These are phyloP conservation scores for Falciphora oryzae DNA, from an alignment of 2,329 filamentous ascomycete species.

Conservation along the genomic window DNA sequence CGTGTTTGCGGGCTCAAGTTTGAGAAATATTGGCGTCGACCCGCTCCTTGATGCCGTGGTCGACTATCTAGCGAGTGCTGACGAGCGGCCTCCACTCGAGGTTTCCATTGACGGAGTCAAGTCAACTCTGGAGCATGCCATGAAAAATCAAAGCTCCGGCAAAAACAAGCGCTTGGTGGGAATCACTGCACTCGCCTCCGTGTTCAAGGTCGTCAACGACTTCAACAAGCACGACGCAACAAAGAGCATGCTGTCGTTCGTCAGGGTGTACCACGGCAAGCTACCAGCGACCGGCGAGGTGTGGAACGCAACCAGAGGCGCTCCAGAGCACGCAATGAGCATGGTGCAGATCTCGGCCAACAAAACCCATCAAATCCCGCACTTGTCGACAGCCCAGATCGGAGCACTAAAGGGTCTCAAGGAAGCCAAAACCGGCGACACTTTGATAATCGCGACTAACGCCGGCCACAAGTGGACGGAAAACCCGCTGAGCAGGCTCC, in stretches of 20 bases:
- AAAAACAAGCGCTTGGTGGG: conserved; percentile 16
- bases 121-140: conserved; percentile 35
- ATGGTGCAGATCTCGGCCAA: conserved; percentile 86
- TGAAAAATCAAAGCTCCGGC: conserved; percentile 20
- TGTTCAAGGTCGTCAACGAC: conserved; percentile 96
- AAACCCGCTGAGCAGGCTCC: conserved; percentile 64
- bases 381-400: conserved; percentile 81
- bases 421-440: conserved; percentile 88
- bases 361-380: conserved; percentile 76
- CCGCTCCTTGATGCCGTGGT: conserved; percentile 83
- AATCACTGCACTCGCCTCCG: conserved; percentile 50
- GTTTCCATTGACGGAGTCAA: conserved; percentile 41
- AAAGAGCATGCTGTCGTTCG: conserved; percentile 83
- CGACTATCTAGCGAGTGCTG: conserved; percentile 78
- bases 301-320: conserved; percentile 58
- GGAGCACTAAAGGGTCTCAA: conserved; percentile 90
- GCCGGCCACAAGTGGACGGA: conserved; percentile 55
- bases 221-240: conserved; percentile 40
- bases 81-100: conserved; percentile 20
- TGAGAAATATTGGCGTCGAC: conserved; percentile 90
- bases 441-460: conserved; percentile 67
- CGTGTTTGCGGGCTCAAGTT: conserved; percentile 86
- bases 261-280: conserved; percentile 83
- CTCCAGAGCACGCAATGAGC: conserved; percentile 73
- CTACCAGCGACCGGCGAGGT: conserved; percentile 68